phyloP scores from a whole-genome alignment of 1,139 yeast species.

The Geotrichum reessii region DNA sequence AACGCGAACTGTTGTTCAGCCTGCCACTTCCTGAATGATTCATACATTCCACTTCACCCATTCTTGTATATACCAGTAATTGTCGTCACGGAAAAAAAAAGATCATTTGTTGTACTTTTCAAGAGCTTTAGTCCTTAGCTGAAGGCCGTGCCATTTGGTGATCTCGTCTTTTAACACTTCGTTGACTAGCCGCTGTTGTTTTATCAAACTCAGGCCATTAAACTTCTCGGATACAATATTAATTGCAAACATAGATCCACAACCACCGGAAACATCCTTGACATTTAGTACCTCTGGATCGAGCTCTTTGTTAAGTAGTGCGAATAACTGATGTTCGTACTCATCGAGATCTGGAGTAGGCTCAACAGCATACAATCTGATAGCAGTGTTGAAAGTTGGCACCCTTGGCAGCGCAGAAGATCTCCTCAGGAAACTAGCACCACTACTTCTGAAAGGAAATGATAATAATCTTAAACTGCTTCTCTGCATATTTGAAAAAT shows the following conservation, averaged over 20 bases:
- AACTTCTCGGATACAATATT: slow-evolving; percentile 66
- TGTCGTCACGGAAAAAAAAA: not conserved
- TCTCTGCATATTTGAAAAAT: not conserved
- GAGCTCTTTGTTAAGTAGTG: slow-evolving; percentile 50
- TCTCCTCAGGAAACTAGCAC: not conserved
- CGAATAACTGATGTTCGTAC: slow-evolving; percentile 62
- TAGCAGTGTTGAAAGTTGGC: not conserved
- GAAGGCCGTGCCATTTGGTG: slow-evolving; percentile 90
- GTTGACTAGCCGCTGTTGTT: slow-evolving; percentile 89
- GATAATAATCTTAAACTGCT: not conserved
- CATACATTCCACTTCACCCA: not conserved
- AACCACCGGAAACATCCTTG: slow-evolving; percentile 85
- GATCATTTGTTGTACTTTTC: slow-evolving; percentile 13
- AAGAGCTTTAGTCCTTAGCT: slow-evolving; percentile 56
- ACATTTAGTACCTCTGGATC: slow-evolving; percentile 59
- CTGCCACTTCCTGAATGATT: not conserved
- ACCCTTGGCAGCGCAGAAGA: not conserved
- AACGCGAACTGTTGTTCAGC: not conserved
- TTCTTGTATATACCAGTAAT: not conserved
- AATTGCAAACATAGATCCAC: slow-evolving; percentile 97
- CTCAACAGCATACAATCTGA: slow-evolving; percentile 9
- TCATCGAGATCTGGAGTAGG: slow-evolving; percentile 41
- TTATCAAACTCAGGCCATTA: slow-evolving; percentile 74
- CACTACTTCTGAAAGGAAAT: not conserved
- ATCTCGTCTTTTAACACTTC: slow-evolving; percentile 78